These are phyloP conservation scores for Kuraishia ogatae DNA, from an alignment of 805 yeast species.

Conservation along the genomic window DNA sequence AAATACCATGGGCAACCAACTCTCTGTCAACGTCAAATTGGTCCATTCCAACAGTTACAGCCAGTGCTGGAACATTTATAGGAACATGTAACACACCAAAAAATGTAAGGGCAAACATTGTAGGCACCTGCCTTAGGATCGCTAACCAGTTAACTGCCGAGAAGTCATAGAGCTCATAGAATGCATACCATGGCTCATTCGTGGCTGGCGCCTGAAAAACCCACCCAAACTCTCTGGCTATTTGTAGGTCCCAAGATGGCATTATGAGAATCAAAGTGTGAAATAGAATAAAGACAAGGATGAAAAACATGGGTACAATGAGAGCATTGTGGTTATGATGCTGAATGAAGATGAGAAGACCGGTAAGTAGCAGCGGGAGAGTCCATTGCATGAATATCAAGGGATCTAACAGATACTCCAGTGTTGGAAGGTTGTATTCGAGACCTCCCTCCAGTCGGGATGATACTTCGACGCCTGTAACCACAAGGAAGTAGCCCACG, in stretches of 20 bases:
- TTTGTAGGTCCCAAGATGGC: constrained; percentile 55
- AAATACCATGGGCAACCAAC: constrained; percentile 88
- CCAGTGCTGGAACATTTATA: constrained; percentile 94
- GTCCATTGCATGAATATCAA: constrained; percentile 54
- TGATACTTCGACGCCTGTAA: constrained; percentile 90
- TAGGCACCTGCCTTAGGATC: constrained; percentile 65
- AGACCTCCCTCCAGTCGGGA: constrained; percentile 72
- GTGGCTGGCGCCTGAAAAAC: constrained; percentile 60
- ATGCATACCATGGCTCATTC: constrained; percentile 83
- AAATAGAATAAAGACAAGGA: constrained; percentile 57
- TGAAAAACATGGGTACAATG: constrained; percentile 75
- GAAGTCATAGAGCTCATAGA: constrained; percentile 68
- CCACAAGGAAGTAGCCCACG: constrained; percentile 86
- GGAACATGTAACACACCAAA: constrained; percentile 96
- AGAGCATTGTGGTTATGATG: constrained; percentile 53
- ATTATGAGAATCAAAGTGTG: constrained; percentile 58
- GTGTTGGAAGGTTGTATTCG: constrained; percentile 50
- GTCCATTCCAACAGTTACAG: constrained; percentile 82
- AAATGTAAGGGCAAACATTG: constrained; percentile 92
- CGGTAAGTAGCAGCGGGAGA: constrained; percentile 59
- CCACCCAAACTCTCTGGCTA: constrained; percentile 75
- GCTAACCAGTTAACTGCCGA: constrained; percentile 66
- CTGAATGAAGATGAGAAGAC: constrained; percentile 51
- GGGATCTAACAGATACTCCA: constrained; percentile 35
- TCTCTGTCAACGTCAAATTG: constrained; percentile 88